Evolutionary conservation across 805 yeast species (phyloP).

Genomic region (Candida khao-thaluensis): DNA sequence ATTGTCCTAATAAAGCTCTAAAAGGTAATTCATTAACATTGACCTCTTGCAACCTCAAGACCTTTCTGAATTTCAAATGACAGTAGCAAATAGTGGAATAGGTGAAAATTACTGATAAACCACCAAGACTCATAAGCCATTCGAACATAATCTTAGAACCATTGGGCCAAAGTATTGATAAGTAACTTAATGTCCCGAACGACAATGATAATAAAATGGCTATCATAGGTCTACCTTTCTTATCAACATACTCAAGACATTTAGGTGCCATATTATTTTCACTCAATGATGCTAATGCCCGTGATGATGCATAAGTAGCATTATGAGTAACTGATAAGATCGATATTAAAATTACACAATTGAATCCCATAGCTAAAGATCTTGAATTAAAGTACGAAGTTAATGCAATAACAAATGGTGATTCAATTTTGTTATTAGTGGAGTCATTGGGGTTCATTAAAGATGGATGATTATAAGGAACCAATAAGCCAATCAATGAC

Average conservation of each 20-base stretch:
- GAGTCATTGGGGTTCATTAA: conserved; percentile 30
- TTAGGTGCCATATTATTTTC: conserved; percentile 56
- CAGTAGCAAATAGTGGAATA: conserved; percentile 43
- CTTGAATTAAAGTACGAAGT: conserved; percentile 55
- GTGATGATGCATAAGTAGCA: conserved; percentile 69
- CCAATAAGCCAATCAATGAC: conserved; percentile 66
- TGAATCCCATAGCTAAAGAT: conserved; percentile 64
- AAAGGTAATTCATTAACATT: conserved; percentile 68
- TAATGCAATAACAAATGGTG: conserved; percentile 75
- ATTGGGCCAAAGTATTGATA: conserved; percentile 50
- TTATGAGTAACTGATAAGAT: conserved; percentile 77
- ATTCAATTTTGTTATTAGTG: conserved; percentile 46
- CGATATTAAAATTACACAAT: conserved; percentile 64
- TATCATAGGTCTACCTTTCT: conserved; percentile 58
- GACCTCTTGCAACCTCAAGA: conserved; percentile 59
- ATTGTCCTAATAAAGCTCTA: conserved; percentile 71
- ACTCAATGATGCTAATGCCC: conserved; percentile 63
- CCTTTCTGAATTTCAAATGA: conserved; percentile 68
- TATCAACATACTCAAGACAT: conserved; percentile 47
- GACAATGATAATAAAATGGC: conserved; percentile 56
- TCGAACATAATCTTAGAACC: conserved; percentile 39
- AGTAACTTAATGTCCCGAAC: conserved; percentile 62
- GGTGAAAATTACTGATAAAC: conserved; percentile 39
- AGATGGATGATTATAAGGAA: conserved; percentile 61
- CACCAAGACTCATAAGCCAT: conserved; percentile 39